Evolutionary conservation across 768 basidiomycete genomes (phyloP), one percentile per base, ranked within the genome.

Genomic region (Kondoa subrosea): DNA sequence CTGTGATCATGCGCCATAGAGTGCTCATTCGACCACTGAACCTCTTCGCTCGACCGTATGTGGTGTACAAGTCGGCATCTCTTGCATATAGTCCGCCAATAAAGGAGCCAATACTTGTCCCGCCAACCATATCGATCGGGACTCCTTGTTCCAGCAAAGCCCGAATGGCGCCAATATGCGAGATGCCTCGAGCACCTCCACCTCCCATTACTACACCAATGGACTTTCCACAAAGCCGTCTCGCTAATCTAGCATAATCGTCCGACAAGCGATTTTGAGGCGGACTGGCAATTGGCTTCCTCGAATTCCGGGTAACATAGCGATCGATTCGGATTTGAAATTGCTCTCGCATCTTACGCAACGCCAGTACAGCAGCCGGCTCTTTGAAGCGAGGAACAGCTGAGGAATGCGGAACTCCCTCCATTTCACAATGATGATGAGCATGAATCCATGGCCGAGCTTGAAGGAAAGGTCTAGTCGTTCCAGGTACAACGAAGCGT

Each of bases 401-500:
- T 30, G 82, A 57, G 72, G 88, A 89, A 1, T 86, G 84, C 14
- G 95, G 80, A 3, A 77, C 74, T 32, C 76, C 76, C 1, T 77
- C 74, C 67, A 78, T 74, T 77, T 97, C 93, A 65, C 97, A 85
- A 76, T 99, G 95, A 65, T 92, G 85, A 76, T 97, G 92, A 71
- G 89, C 89, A 76, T 95, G 90, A 1, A 92, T 82, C 92, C 93
- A 97, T 25, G 91, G 88, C 59, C 95, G 89, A 67, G 89, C 91
- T 82, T 91, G 90, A 64, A 99, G 81, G 93, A 95, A 99, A 76
- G 88, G 87, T 56, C 93, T 83, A 40, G 95, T 99, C 8, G 88
- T 91, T 1, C 93, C 93, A 2, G 91, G 86, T 8, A 82, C 79
- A 2, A 97, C 89, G 26, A 85, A 85, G 50, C 91, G 85, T 75